Evolutionary conservation across 148 eudicot genomes (phyloP), one percentile per base, ranked within the genome.

Genomic region (Fagopyrum tataricum): DNA sequence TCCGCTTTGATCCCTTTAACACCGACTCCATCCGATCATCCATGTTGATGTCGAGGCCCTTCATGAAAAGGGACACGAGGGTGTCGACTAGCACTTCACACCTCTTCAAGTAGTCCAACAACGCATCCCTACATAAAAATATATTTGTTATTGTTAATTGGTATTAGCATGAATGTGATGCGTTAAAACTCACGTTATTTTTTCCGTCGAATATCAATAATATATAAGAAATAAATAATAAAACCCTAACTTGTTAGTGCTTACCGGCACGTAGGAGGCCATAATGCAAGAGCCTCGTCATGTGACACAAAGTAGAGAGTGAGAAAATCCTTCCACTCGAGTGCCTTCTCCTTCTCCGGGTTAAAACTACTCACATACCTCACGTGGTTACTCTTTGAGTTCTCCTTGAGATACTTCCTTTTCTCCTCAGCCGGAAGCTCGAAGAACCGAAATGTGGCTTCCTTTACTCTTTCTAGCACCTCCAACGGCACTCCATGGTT

Each of bases 291-390:
- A 75, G 85, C 84, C 75, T 84, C 90, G 3, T 84, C 80, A 15
- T 82, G 85, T 13, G 85, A 82, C 52, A 84, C 90, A 78, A 84
- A 86, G 76, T 84, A 84, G 72, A 86, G 78, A 68, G 85, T 86
- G 7, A 86, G 80, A 59, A 79, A 86, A 75, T 86, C 87, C 81
- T 86, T 86, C 89, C 90, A 86, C 76, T 86, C 90, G 24, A 86
- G 8, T 53, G 90, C 81, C 72, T 41, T 80, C 75, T 86, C 90
- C 2, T 82, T 85, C 23, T 82, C 74, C 47, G 87, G 85, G 24
- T 73, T 73, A 58, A 86, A 84, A 73, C 89, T 86, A n/a, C 87
- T 84, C 17, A 78, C 74, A 13, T 79, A 70, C 21, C 85, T 62
- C 4, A 86, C 89, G 64, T 86, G 84, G 55, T 78, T 84, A 48